These are phyloP conservation scores for Linum usitatissimum DNA, from an alignment of 345 rosid genomes.

Conservation along the genomic window DNA sequence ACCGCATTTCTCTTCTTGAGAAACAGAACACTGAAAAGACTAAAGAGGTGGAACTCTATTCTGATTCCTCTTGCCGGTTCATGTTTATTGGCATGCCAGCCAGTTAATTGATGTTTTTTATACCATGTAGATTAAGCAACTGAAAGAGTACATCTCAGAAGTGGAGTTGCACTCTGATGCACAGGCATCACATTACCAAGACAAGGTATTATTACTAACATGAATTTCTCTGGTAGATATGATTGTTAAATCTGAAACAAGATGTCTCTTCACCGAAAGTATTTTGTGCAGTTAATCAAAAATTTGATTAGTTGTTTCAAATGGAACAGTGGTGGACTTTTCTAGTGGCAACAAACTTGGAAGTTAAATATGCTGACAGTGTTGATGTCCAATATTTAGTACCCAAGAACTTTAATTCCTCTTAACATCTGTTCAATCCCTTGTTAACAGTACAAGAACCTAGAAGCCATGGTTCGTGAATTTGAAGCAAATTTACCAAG, in stretches of 20 bases:
- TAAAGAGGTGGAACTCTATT: slow-evolving; percentile 46
- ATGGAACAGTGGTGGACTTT: too few relatives aligned
- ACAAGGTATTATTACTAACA: slow-evolving; percentile 45
- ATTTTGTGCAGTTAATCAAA: not conserved
- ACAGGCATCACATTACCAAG: slow-evolving; percentile 72
- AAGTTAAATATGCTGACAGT: too few relatives aligned
- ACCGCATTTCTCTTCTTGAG: slow-evolving; percentile 37
- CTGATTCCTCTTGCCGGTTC: slow-evolving; percentile 3
- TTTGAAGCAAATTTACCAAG: slow-evolving; percentile 39
- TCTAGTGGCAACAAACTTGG: too few relatives aligned
- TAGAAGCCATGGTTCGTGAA: slow-evolving; percentile 71
- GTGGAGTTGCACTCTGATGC: slow-evolving; percentile 83
- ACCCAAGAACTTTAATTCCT: too few relatives aligned
- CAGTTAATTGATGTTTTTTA: slow-evolving; percentile 12
- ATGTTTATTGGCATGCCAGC: not conserved
- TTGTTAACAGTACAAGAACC: slow-evolving; percentile 54
- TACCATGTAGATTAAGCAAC: slow-evolving; percentile 49
- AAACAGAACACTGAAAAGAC: slow-evolving; percentile 47
- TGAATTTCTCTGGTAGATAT: not conserved
- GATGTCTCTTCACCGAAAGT: not conserved
- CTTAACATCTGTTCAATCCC: not conserved
- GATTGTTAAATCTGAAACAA: not conserved
- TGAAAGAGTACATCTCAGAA: slow-evolving; percentile 69
- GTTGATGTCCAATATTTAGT: too few relatives aligned
- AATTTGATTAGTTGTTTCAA: too few relatives aligned